Base-by-base conservation (phyloP, 176 grass and related monocot species). In the Oryza punctata region DNA sequence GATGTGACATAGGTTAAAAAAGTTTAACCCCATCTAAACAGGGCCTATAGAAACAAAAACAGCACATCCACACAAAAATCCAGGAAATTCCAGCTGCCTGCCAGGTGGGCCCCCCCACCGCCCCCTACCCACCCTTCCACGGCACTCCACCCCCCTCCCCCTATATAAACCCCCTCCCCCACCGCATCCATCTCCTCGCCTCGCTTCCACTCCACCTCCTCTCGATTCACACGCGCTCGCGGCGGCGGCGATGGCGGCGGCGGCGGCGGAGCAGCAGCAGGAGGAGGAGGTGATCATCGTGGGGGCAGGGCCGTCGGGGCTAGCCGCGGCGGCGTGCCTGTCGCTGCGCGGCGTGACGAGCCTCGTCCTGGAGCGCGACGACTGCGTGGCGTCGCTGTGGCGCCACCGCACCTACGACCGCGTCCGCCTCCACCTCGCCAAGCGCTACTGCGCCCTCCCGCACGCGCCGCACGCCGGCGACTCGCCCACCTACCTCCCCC, bases 291-390 rank as follows among this genome's bases (percentile, higher is more conserved):
- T 86, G 78, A 59, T 95, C 65, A 90, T 98, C 67, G 96, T 98
- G 0, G 96, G 93, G 2, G 96, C 96, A 1, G 96, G 96, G 16
- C 96, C 87, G 76, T 93, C 96, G 0, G 96, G 96, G 0, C 83
- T 98, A 3, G 96, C 93, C 10, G 87, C 45, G 63, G 89, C 96
- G 19, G 91, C 93, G 15, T 98, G 91, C 87, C 87, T 98, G 71
- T 81, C 72, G 4, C 23, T 70, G 24, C 79, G 77, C 26, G 85
- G 79, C 4, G 54, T 95, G 4, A 76, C 70, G 0, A 85, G 79
- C 70, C 54, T 98, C 12, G 81, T 95, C 41, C 91, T 98, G 24
- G 96, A 98, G 87, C 91, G 93, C 14, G 96, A 91, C 82, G 93
- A 87, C 72, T 91, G 91, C 68, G 71, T 95, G 24, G 93, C 82